Evolutionary conservation across 257 asterid species (phyloP).

Genomic region (Plantago major): DNA sequence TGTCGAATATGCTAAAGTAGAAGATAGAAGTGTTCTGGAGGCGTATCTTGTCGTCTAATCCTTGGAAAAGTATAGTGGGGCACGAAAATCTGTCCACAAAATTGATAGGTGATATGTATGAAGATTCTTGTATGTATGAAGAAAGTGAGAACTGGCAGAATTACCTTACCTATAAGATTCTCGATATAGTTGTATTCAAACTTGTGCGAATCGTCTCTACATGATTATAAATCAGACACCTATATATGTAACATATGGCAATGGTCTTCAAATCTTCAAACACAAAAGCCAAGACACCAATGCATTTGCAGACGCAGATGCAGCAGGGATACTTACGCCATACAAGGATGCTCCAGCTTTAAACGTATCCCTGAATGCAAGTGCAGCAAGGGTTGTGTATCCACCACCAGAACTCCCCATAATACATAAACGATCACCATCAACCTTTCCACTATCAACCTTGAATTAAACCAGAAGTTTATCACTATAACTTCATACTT

Average conservation of each 20-base stretch:
- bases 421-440: slow-evolving; percentile 76
- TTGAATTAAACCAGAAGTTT: slow-evolving; percentile 28
- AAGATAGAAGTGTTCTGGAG: background rate
- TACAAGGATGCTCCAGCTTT: slow-evolving; percentile 93
- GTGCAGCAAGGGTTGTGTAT: slow-evolving; percentile 91
- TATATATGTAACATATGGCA: slow-evolving; percentile 25
- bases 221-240: slow-evolving; percentile 75
- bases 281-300: too few species aligned
- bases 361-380: slow-evolving; percentile 76
- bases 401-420: slow-evolving; percentile 99
- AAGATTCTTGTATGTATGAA: too few species aligned
- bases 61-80: slow-evolving; percentile 86
- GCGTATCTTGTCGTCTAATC: slow-evolving; percentile 83
- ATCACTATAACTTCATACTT: slow-evolving; percentile 15
- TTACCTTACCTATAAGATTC: slow-evolving; percentile 93
- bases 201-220: slow-evolving; percentile 75
- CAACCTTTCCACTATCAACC: slow-evolving; percentile 87
- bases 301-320: too few species aligned
- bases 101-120: slow-evolving; percentile 81
- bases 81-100: slow-evolving; percentile 74
- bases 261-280: too few species aligned
- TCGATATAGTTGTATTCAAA: slow-evolving; percentile 83
- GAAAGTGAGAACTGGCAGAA: too few species aligned
- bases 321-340: slow-evolving; percentile 98
- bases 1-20: too few species aligned